These are phyloP conservation scores for Boletus sp. DNA, from an alignment of 768 basidiomycete species.

Conservation along the genomic window DNA sequence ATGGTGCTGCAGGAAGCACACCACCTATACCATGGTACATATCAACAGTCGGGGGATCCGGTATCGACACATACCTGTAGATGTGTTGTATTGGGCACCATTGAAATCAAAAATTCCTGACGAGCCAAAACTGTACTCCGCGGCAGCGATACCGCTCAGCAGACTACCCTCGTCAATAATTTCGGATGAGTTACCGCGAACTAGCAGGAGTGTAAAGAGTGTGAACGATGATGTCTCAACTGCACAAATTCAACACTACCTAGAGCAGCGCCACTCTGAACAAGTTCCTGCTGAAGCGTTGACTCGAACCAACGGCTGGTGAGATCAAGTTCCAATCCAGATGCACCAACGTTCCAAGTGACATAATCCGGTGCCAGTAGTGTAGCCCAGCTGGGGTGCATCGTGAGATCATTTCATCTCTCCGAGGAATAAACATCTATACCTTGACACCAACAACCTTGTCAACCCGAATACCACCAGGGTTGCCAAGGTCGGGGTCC, in stretches of 20 bases:
- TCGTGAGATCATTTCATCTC: not conserved
- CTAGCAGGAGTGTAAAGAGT: not conserved
- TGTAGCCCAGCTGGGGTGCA: conserved; percentile 12
- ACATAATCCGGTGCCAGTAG: conserved; percentile 9
- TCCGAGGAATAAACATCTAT: not conserved
- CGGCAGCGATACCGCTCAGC: conserved; percentile 16
- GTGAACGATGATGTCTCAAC: not conserved
- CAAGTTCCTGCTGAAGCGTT: not conserved
- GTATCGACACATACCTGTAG: conserved; percentile 4
- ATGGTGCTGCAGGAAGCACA: conserved; percentile 3
- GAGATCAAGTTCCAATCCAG: conserved; percentile 10
- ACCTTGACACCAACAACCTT: conserved; percentile 18
- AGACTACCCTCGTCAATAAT: conserved; percentile 7
- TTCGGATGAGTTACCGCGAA: conserved; percentile 12
- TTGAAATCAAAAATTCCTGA: conserved; percentile 16
- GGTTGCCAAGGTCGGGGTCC: not conserved
- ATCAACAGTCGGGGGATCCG: not conserved
- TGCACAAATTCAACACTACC: not conserved
- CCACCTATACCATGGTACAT: not conserved
- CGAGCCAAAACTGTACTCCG: conserved; percentile 4
- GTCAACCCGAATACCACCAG: conserved; percentile 8
- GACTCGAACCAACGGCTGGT: conserved; percentile 1
- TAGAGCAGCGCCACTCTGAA: not conserved
- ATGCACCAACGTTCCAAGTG: not conserved
- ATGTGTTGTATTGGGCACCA: conserved; percentile 16